Evolutionary conservation across 1,284 basidiomycete species (phyloP), one percentile per base, ranked within the genome.

Genomic region (Tausonia pullulans): DNA sequence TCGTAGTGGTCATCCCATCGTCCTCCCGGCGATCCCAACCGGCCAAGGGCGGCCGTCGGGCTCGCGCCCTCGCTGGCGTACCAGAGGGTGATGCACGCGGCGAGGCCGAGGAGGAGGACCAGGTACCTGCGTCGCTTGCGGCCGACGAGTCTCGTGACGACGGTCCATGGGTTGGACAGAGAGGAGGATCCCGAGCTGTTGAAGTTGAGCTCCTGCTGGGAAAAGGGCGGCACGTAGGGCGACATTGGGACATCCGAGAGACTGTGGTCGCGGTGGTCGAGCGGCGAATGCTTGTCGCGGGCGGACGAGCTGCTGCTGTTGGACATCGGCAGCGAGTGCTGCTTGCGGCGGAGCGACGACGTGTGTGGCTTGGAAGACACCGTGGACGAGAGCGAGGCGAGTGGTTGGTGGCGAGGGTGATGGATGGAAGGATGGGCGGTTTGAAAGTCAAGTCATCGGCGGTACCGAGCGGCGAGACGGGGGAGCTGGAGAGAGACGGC

Each of bases 51-150:
- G 27, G 27, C 27, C 27, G 27, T 27, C 27, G 27, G 27, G 27
- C 27, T 27, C 27, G 27, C 27, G 27, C 27, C 27, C 27, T 27
- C 27, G 27, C 27, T 58, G 43, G 49, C 45, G 45, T 58, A 44
- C 57, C 57, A 58, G 16, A 58, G 16, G 3, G 57, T 46, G 57
- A 58, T 14, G 4, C 46, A 11, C 2, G 57, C 57, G 2, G 45
- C 57, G 3, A 48, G 16, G 14, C 46, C 46, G n/a, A 58, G 57
- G n/a, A 58, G 45, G 44, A 58, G n/a, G 3, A 14, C 57, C n/a
- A 58, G 57, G n/a, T 58, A 58, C 16, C 49, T 58, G 46, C 57
- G 46, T 9, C 57, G 14, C 14, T 58, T 58, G 16, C 57, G 57
- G 43, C 45, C 46, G n/a, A 58, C 45, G 4, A 58, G 16, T 9